Evolutionary conservation across 2,329 filamentous ascomycete species (phyloP).

Genomic region (Penicillium rolfsii): DNA sequence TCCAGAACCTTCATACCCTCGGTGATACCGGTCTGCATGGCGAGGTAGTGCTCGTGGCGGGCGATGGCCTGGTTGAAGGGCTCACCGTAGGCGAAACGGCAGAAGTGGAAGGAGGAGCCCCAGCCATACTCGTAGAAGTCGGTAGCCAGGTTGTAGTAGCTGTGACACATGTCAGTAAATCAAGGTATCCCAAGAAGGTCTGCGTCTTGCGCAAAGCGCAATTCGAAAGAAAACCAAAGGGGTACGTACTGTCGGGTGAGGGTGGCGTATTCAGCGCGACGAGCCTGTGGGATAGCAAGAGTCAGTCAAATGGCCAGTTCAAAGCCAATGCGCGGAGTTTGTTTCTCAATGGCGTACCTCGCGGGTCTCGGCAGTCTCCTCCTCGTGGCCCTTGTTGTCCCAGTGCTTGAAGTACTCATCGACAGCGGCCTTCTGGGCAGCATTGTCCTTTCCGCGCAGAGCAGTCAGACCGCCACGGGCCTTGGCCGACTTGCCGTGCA

Average conservation of each 20-base stretch:
- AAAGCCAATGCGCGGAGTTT: background rate
- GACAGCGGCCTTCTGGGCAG: slow-evolving; percentile 77
- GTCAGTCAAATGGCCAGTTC: slow-evolving; percentile 13
- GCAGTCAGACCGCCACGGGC: slow-evolving; percentile 74
- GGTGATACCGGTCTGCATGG: slow-evolving; percentile 81
- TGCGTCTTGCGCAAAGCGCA: background rate
- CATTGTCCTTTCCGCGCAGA: slow-evolving; percentile 80
- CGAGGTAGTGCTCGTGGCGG: slow-evolving; percentile 96
- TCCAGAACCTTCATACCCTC: slow-evolving; percentile 89
- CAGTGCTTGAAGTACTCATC: slow-evolving; percentile 97
- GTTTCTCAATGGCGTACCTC: slow-evolving; percentile 59
- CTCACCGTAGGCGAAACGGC: slow-evolving; percentile 85
- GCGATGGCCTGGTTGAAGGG: slow-evolving; percentile 88
- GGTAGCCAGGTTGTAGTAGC: slow-evolving; percentile 96
- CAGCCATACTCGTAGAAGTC: slow-evolving; percentile 97
- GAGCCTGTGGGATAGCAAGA: slow-evolving; percentile 56
- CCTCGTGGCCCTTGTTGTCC: slow-evolving; percentile 78
- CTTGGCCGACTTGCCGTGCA: slow-evolving; percentile 76
- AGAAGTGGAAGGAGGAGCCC: slow-evolving; percentile 97
- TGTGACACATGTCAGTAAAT: slow-evolving; percentile 39
- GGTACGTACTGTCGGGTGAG: slow-evolving; percentile 81
- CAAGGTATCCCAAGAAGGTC: background rate
- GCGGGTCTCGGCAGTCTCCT: slow-evolving; percentile 81
- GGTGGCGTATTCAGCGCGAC: slow-evolving; percentile 87
- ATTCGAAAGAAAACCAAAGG: background rate